phyloP scores from a whole-genome alignment of 345 rosid genomes.

The Pistacia atlantica region DNA sequence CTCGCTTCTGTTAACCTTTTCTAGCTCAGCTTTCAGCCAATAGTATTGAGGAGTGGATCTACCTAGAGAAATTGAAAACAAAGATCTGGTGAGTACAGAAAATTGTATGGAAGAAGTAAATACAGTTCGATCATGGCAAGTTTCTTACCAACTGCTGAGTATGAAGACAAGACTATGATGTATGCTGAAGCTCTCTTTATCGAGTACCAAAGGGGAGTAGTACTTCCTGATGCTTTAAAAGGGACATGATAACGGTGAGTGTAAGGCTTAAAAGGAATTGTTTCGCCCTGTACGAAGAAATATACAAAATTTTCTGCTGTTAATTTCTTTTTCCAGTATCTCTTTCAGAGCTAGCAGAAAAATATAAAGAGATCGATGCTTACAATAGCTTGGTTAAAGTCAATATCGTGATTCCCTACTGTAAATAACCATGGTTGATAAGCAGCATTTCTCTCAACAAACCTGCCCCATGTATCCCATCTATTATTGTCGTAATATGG shows the following conservation, averaged over 20 bases:
- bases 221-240: slow-evolving; percentile 64
- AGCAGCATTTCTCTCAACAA: slow-evolving; percentile 78
- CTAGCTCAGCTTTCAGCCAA: slow-evolving; percentile 76
- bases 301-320: background rate
- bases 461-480: slow-evolving; percentile 97
- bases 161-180: slow-evolving; percentile 79
- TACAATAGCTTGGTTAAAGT: slow-evolving; percentile 69
- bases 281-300: slow-evolving; percentile 67
- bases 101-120: background rate
- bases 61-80: slow-evolving; percentile 36
- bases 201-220: slow-evolving; percentile 88
- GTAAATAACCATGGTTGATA: slow-evolving; percentile 99
- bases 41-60: slow-evolving; percentile 76
- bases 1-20: slow-evolving; percentile 78
- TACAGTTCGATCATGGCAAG: background rate
- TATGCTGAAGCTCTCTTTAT: slow-evolving; percentile 92
- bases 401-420: slow-evolving; percentile 84
- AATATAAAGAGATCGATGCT: slow-evolving; percentile 11
- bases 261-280: slow-evolving; percentile 75
- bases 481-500: slow-evolving; percentile 67
- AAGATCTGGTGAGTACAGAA: too few relatives aligned
- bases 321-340: background rate
- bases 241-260: slow-evolving; percentile 71
- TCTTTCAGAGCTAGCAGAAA: too few relatives aligned
- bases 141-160: slow-evolving; percentile 78